Evolutionary conservation across 306 rosid genomes (phyloP).

Genomic region (Pterocarpus macrocarpus): DNA sequence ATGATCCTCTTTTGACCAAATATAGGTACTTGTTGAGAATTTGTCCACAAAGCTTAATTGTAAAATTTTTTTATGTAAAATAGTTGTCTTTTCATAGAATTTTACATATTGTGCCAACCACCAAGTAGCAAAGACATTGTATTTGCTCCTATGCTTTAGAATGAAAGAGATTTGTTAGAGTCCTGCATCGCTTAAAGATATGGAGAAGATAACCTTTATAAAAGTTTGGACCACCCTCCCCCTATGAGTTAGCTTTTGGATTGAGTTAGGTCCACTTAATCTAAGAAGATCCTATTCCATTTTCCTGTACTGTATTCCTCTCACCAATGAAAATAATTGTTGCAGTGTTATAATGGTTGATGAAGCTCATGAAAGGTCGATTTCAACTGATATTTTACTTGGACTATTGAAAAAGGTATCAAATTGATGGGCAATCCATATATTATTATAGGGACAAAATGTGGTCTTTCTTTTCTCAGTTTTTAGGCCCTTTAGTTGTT

Average conservation of each 20-base stretch:
- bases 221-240: too few species aligned
- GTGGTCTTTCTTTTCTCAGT: background rate
- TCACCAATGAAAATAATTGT: conserved; percentile 32
- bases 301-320: conserved; percentile 21
- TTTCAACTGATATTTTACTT: conserved; percentile 89
- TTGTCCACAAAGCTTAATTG: conserved; percentile 30
- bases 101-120: background rate
- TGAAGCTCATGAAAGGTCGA: conserved; percentile 98
- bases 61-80: conserved; percentile 1
- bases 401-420: conserved; percentile 93
- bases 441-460: conserved; percentile 20
- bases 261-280: too few species aligned
- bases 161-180: background rate
- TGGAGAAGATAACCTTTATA: too few species aligned
- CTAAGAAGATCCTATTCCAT: conserved; percentile 11
- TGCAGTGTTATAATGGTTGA: conserved; percentile 90
- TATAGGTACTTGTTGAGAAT: conserved; percentile 66
- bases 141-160: conserved; percentile 13
- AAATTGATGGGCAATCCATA: background rate
- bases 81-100: background rate
- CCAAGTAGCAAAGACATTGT: background rate
- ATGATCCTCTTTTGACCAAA: conserved; percentile 95
- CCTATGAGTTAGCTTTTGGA: too few species aligned
- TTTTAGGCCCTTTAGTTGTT: background rate
- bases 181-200: too few species aligned